Conservation (phyloP, 176 grass and related monocot species). For the Phoenix roebelenii region DNA sequence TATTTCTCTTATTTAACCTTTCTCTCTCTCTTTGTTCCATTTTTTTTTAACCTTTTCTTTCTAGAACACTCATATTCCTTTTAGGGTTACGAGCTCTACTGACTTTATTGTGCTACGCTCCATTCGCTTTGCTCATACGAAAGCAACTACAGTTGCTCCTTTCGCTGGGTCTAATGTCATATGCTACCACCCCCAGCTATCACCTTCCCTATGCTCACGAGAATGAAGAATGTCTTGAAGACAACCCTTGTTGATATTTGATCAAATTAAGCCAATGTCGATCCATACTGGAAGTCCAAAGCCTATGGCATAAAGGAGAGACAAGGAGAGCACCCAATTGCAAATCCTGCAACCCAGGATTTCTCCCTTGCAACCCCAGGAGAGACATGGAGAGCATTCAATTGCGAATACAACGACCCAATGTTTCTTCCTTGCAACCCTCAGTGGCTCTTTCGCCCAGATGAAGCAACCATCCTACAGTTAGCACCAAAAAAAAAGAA, state of each 20-base stretch:
- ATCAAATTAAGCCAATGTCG: neutral
- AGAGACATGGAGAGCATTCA: conserved; percentile 42
- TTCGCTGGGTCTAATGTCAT: conserved; percentile 6
- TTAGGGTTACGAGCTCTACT: conserved; percentile 5
- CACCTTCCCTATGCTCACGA: neutral
- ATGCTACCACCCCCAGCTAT: neutral
- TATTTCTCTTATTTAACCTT: no score
- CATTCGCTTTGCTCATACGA: neutral
- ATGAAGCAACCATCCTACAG: conserved; percentile 71
- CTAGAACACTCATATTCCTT: neutral
- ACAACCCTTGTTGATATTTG: neutral
- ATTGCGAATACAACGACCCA: conserved; percentile 84
- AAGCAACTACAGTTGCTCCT: neutral
- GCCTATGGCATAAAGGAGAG: neutral
- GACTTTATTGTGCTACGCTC: neutral
- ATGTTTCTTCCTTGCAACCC: conserved; percentile 60
- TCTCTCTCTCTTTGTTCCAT: no score
- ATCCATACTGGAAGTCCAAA: conserved; percentile 1
- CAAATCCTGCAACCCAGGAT: neutral
- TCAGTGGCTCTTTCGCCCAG: conserved; percentile 75
- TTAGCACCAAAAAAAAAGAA: no score
- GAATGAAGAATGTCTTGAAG: conserved; percentile 2
- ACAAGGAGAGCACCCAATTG: neutral
- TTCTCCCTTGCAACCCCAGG: conserved; percentile 18
- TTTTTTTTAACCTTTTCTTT: no score